phyloP scores from a whole-genome alignment of 305 asterid species.

The Fraxinus floribunda region DNA sequence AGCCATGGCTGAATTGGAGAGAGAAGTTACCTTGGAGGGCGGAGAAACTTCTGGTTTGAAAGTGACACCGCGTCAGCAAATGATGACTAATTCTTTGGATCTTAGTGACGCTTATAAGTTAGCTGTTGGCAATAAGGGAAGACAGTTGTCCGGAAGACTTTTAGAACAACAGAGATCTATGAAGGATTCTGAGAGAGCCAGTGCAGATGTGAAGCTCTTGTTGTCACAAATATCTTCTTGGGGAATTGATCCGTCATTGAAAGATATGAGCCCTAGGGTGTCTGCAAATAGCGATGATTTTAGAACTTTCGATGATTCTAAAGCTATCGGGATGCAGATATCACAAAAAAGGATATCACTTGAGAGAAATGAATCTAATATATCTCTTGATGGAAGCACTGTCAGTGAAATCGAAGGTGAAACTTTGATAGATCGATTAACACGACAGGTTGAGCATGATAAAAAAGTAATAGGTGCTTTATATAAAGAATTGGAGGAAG shows the following conservation, averaged over 20 bases:
- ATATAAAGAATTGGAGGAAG: conserved; percentile 84
- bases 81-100: conserved; percentile 48
- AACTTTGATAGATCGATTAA: conserved; percentile 57
- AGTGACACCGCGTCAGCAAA: conserved; percentile 26
- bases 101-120: conserved; percentile 80
- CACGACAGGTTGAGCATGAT: conserved; percentile 75
- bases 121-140: conserved; percentile 61
- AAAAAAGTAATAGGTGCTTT: conserved; percentile 51
- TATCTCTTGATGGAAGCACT: conserved; percentile 67
- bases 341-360: conserved; percentile 68
- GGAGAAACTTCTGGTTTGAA: conserved; percentile 33
- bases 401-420: conserved; percentile 81
- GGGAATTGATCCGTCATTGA: conserved; percentile 42
- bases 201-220: conserved; percentile 74
- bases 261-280: conserved; percentile 60
- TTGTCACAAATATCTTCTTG: conserved; percentile 71
- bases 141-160: conserved; percentile 76
- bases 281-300: conserved; percentile 57
- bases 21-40: conserved; percentile 26
- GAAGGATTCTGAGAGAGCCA: conserved; percentile 58
- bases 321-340: conserved; percentile 47
- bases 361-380: conserved; percentile 76
- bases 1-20: conserved; percentile 29
- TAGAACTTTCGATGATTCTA: conserved; percentile 42
- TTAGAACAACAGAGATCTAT: conserved; percentile 75